A percentile compares a stretch with the other conserved stretches of the same genome.
These are phyloP conservation scores for Yamadazyma paraphyllophila DNA, from an alignment of 805 yeast genomes.

Conservation along the genomic window DNA sequence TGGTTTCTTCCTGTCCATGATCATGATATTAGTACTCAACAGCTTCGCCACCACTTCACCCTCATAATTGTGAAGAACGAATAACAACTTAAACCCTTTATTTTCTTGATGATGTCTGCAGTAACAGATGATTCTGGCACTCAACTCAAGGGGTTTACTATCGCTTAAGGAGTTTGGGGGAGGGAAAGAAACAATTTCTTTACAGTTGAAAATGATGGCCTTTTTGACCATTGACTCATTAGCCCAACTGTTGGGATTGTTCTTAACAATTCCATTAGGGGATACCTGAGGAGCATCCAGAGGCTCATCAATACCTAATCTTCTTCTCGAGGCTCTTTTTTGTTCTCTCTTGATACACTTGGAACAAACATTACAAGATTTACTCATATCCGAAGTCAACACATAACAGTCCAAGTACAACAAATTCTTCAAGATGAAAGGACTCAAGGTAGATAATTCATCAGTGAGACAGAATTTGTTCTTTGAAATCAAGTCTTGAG, in stretches of 20 bases:
- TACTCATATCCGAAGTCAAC: conserved; percentile 50
- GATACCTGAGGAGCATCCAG: conserved; percentile 11
- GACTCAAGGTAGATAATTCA: conserved; percentile 43
- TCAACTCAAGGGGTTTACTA: conserved; percentile 44
- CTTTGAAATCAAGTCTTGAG: conserved; percentile 84
- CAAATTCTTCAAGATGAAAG: conserved; percentile 47
- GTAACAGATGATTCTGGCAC: conserved; percentile 86
- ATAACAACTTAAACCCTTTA: conserved; percentile 75
- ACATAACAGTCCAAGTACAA: conserved; percentile 77
- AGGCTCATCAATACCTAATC: conserved; percentile 48
- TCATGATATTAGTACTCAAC: conserved; percentile 73
- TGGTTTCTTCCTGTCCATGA: conserved; percentile 90
- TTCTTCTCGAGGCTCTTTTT: conserved; percentile 90
- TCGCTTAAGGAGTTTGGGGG: conserved; percentile 47
- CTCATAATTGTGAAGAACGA: conserved; percentile 59
- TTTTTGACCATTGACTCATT: conserved; percentile 69
- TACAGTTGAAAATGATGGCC: conserved; percentile 87
- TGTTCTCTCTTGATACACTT: conserved; percentile 91
- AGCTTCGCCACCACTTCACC: conserved; percentile 71
- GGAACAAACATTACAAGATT: conserved; percentile 72
- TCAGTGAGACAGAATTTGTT: conserved; percentile 71
- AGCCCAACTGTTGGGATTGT: conserved; percentile 72
- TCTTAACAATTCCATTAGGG: conserved; percentile 34
- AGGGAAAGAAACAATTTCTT: conserved; percentile 77
- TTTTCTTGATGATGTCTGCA: conserved; percentile 92